Percentiles rank a stretch among this genome's conserved stretches.
phyloP scores from a whole-genome alignment of 192 early-diverging fungal genomes.

The Coemansia sp. region DNA sequence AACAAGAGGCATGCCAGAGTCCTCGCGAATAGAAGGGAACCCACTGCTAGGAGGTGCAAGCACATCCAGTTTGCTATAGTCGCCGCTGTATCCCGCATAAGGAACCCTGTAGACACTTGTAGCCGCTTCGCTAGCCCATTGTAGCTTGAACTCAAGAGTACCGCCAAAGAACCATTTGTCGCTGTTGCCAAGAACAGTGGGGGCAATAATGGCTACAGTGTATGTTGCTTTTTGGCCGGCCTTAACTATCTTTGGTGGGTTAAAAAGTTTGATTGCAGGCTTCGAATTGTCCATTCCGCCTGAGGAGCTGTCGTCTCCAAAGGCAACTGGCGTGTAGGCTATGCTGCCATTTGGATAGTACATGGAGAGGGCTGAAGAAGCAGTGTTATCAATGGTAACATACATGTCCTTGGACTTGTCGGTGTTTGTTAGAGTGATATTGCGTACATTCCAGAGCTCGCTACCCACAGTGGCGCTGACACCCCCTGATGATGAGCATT shows the following conservation, averaged over 20 bases:
- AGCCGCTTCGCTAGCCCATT: slow-evolving; percentile 17
- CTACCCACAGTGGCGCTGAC: neutral
- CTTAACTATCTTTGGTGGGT: slow-evolving; percentile 9
- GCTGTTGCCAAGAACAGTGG: slow-evolving; percentile 29
- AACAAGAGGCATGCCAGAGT: slow-evolving; percentile 8
- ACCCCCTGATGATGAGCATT: neutral
- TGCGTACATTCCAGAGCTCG: slow-evolving; percentile 20
- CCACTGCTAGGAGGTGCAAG: slow-evolving; percentile 18
- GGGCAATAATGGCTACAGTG: slow-evolving; percentile 31
- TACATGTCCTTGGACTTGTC: slow-evolving; percentile 21
- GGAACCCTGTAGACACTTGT: slow-evolving; percentile 29
- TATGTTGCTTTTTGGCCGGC: slow-evolving; percentile 29
- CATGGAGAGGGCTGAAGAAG: slow-evolving; percentile 44
- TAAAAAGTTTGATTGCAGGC: neutral
- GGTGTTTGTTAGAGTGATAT: slow-evolving; percentile 29
- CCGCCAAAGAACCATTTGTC: slow-evolving; percentile 56
- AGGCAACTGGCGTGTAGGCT: neutral
- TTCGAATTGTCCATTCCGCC: neutral
- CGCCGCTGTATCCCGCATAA: slow-evolving; percentile 51
- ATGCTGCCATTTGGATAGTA: slow-evolving; percentile 24
- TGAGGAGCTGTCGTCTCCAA: neutral
- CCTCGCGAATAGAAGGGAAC: slow-evolving; percentile 21
- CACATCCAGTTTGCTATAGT: slow-evolving; percentile 32
- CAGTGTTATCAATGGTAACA: slow-evolving; percentile 9
- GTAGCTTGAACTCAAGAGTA: slow-evolving; percentile 31